Evolutionary conservation across 1,139 yeast genomes (phyloP), one percentile per base, ranked within the genome.

Genomic region (Taphrina flavorubra): DNA sequence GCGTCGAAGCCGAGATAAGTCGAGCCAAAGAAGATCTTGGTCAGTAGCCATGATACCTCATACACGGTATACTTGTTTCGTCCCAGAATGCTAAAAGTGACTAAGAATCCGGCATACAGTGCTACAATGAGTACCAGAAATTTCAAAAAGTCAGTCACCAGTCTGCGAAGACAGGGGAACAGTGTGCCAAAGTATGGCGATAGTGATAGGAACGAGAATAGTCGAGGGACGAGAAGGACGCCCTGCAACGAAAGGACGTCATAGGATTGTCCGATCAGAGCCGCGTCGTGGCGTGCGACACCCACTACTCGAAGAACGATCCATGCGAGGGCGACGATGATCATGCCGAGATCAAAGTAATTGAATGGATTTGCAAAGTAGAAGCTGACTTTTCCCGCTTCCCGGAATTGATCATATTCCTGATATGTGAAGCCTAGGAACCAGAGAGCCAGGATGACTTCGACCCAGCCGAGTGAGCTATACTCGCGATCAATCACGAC

Each of bases 141-240:
- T 70, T 78, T 77, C 70, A 75, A 65, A 63, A 77, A 76, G 64
- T 78, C 79, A 34, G 74, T 73, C 13, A 76, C 73, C 72, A 78
- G 73, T 55, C 74, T 76, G 47, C 75, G 73, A 47, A 77, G 70
- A 66, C 79, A 77, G 2, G 79, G 79, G 8, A 77, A 70, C 18
- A 77, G 70, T 0, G 79, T 77, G 4, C 79, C 79, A 70, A 75
- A 77, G 68, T 77, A 77, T 13, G 79, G 79, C 47, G 73, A 72
- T n/a, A 77, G 72, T 1, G 78, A 72, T 49, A 77, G 69, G 44
- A 74, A 74, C 2, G 79, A 77, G 63, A 77, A 77, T 55, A 76
- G 73, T 34, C 79, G 70, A 1, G 79, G 79, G 8, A 77, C 77
- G 18, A 77, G 73, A 31, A 77, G 56, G 44, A 77, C 72, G 0